Evolutionary conservation across 2,329 filamentous ascomycete species (phyloP).

Genomic region (Tolypocladium ophioglossoides): DNA sequence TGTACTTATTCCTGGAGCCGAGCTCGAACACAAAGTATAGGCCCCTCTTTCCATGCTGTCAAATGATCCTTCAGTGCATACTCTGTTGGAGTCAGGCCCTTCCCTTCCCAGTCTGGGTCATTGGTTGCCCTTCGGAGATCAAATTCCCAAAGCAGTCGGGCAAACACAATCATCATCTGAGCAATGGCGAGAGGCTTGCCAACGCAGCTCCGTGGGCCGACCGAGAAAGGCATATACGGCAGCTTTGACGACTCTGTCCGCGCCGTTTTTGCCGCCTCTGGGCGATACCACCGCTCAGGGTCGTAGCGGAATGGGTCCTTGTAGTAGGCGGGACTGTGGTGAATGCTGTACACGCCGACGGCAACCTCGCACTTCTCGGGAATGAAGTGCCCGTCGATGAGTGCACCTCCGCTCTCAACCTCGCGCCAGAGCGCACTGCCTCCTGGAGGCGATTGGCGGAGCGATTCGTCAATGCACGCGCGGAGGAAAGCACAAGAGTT

Average conservation of each 20-base stretch:
- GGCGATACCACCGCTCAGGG: slow-evolving; percentile 6
- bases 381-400: slow-evolving; percentile 8
- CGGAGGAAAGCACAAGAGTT: slow-evolving; percentile 24
- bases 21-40: background rate
- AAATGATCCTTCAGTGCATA: slow-evolving; percentile 5
- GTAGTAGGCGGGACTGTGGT: slow-evolving; percentile 6
- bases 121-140: slow-evolving; percentile 3
- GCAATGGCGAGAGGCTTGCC: slow-evolving; percentile 5
- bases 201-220: slow-evolving; percentile 5
- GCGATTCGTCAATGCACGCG: slow-evolving; percentile 25
- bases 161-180: slow-evolving; percentile 5
- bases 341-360: slow-evolving; percentile 9
- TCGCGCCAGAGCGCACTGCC: slow-evolving; percentile 8
- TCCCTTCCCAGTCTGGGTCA: background rate
- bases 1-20: background rate
- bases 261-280: background rate
- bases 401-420: slow-evolving; percentile 1
- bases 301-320: slow-evolving; percentile 1
- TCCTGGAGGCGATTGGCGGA: slow-evolving; percentile 9
- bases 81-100: background rate
- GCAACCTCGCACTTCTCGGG: slow-evolving; percentile 8
- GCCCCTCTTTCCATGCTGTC: background rate
- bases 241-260: background rate
- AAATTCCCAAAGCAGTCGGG: slow-evolving; percentile 4
- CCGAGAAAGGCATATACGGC: slow-evolving; percentile 4